These are phyloP conservation scores for Laburnicola sp. DNA, from an alignment of 2,329 filamentous ascomycete species.

Conservation along the genomic window DNA sequence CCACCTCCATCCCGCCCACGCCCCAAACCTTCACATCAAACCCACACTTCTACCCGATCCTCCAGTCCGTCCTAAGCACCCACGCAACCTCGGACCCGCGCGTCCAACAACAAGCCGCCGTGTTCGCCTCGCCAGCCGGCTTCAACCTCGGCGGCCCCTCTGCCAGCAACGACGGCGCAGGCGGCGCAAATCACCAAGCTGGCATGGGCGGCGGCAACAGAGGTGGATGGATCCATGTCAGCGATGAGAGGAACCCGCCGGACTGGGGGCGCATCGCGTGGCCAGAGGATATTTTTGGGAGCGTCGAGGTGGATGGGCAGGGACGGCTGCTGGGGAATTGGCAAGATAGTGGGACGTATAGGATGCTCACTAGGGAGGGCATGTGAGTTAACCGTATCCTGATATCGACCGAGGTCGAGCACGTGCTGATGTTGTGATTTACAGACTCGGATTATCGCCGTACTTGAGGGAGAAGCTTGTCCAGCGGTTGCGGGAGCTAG, in stretches of 20 bases:
- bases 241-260: slow-evolving; percentile 61
- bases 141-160: slow-evolving; percentile 50
- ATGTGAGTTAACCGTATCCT: slow-evolving; percentile 49
- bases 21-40: slow-evolving; percentile 61
- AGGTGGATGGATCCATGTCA: slow-evolving; percentile 67
- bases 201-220: slow-evolving; percentile 60
- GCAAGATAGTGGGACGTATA: slow-evolving; percentile 65
- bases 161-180: slow-evolving; percentile 52
- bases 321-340: slow-evolving; percentile 63
- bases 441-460: slow-evolving; percentile 52
- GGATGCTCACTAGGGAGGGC: slow-evolving; percentile 62
- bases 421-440: slow-evolving; percentile 1
- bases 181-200: slow-evolving; percentile 62
- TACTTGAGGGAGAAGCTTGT: slow-evolving; percentile 55
- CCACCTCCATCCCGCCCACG: slow-evolving; percentile 59
- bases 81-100: slow-evolving; percentile 60
- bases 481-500: slow-evolving; percentile 45
- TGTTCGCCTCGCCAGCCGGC: slow-evolving; percentile 62
- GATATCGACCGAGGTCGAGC: too few species aligned
- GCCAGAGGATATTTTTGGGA: slow-evolving; percentile 69
- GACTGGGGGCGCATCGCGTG: slow-evolving; percentile 67
- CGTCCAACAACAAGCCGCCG: slow-evolving; percentile 61
- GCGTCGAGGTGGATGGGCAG: slow-evolving; percentile 61
- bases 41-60: slow-evolving; percentile 57
- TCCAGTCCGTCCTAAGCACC: slow-evolving; percentile 59